phyloP scores from a whole-genome alignment of 2,329 filamentous ascomycete genomes.

The Cladophialophora psammophila region DNA sequence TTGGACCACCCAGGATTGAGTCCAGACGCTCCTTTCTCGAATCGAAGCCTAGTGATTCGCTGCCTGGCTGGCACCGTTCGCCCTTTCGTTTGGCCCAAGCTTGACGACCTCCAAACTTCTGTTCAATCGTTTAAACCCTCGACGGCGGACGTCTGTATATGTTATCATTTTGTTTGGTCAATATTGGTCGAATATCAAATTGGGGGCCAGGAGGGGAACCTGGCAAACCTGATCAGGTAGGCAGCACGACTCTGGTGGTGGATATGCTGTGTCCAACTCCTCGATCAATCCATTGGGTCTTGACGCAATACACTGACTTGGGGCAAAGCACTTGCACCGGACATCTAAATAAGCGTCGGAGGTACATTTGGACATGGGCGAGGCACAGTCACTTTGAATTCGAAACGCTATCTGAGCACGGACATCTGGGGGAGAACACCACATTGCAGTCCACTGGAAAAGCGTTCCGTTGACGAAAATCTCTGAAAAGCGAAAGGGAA shows the following conservation, averaged over 20 bases:
- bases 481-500: constrained; percentile 7
- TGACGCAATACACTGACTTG: constrained; percentile 31
- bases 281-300: constrained; percentile 26
- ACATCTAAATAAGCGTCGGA: constrained; percentile 38
- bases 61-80: constrained; percentile 6
- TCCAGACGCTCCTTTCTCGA: constrained; percentile 24
- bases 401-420: constrained; percentile 27
- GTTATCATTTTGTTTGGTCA: constrained; percentile 29
- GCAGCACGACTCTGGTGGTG: constrained; percentile 23
- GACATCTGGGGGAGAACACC: constrained; percentile 19
- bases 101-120: constrained; percentile 18
- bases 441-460: constrained; percentile 7
- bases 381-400: constrained; percentile 18
- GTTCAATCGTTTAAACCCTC: constrained; percentile 19
- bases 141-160: constrained; percentile 11
- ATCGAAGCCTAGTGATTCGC: constrained; percentile 7
- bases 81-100: constrained; percentile 11
- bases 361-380: constrained; percentile 32
- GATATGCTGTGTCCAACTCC: constrained; percentile 33
- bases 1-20: constrained; percentile 8
- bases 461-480: neutral
- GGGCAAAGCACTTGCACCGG: constrained; percentile 33
- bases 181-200: constrained; percentile 36
- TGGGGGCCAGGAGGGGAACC: constrained; percentile 29
- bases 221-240: constrained; percentile 32